Conservation (phyloP, 106 monocot genomes). For the Dioscorea zingiberensis region DNA sequence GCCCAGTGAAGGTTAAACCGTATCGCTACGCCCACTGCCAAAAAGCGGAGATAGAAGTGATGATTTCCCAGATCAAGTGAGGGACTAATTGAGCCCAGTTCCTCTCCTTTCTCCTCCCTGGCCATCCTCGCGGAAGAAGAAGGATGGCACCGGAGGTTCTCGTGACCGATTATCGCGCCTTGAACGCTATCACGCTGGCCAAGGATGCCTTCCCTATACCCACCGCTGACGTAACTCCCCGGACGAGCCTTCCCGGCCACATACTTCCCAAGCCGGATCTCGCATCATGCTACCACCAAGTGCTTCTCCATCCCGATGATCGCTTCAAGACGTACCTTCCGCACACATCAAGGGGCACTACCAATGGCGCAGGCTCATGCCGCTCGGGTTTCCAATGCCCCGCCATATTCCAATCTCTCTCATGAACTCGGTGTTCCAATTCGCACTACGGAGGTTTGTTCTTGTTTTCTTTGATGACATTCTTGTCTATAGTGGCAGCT, state of each 20-base stretch:
- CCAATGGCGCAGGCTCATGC: background rate
- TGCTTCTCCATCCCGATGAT: background rate
- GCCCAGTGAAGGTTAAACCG: background rate
- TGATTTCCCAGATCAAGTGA: background rate
- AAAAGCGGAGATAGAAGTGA: background rate
- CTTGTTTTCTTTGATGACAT: slow-evolving; percentile 8
- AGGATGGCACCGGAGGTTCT: background rate
- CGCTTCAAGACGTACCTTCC: background rate
- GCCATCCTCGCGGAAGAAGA: background rate
- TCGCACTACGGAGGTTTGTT: background rate
- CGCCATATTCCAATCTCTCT: background rate
- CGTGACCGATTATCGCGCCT: background rate
- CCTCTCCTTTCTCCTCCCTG: background rate
- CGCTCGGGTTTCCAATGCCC: slow-evolving; percentile 1
- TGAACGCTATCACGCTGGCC: background rate
- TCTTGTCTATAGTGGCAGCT: background rate
- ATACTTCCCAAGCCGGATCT: background rate
- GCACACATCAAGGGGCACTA: background rate
- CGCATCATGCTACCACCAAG: background rate
- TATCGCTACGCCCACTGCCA: background rate
- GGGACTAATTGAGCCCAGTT: no score
- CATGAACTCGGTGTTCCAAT: background rate
- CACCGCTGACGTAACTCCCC: background rate
- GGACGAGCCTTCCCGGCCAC: background rate
- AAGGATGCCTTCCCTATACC: slow-evolving; percentile 1